These are phyloP conservation scores for Rhodocollybia butyracea DNA, from an alignment of 768 basidiomycete genomes.

Conservation along the genomic window DNA sequence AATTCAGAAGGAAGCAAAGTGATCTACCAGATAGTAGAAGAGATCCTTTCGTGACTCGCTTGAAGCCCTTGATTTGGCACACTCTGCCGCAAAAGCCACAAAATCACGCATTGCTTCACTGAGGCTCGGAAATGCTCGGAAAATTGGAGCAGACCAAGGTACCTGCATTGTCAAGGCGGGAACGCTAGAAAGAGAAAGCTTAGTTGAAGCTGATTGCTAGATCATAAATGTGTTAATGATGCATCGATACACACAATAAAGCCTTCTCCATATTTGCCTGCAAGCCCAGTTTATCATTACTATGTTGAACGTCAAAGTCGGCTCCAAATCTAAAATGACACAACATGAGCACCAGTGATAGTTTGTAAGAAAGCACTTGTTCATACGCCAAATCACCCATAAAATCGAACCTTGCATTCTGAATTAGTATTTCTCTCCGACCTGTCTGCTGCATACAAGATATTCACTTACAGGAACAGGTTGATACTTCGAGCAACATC, in stretches of 20 bases:
- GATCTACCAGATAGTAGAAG: conserved; percentile 34
- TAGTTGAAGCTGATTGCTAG: no score
- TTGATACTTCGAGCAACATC: conserved; percentile 12
- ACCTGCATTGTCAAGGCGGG: conserved; percentile 10
- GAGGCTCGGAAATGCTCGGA: conserved; percentile 19
- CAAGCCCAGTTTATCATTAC: conserved; percentile 29
- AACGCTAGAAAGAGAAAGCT: no score
- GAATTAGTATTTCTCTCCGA: no score
- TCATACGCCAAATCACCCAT: conserved; percentile 12
- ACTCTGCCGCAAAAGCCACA: conserved; percentile 20
- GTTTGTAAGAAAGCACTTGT: not conserved
- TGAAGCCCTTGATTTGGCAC: not conserved
- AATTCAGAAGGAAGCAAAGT: conserved; percentile 13
- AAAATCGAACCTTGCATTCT: conserved; percentile 7
- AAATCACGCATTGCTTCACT: conserved; percentile 21
- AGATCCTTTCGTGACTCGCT: not conserved
- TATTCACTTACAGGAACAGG: conserved; percentile 24
- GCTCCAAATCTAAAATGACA: conserved; percentile 36
- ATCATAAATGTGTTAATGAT: no score
- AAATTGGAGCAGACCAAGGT: conserved; percentile 1
- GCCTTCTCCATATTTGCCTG: conserved; percentile 25
- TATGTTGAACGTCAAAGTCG: conserved; percentile 33
- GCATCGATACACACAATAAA: conserved; percentile 27
- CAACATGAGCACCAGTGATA: conserved; percentile 11
- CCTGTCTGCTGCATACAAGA: not conserved